A percentile compares a stretch with the other conserved stretches of the same genome.
phyloP scores from a whole-genome alignment of 2,329 filamentous ascomycete genomes.

The Penicillium olsonii region DNA sequence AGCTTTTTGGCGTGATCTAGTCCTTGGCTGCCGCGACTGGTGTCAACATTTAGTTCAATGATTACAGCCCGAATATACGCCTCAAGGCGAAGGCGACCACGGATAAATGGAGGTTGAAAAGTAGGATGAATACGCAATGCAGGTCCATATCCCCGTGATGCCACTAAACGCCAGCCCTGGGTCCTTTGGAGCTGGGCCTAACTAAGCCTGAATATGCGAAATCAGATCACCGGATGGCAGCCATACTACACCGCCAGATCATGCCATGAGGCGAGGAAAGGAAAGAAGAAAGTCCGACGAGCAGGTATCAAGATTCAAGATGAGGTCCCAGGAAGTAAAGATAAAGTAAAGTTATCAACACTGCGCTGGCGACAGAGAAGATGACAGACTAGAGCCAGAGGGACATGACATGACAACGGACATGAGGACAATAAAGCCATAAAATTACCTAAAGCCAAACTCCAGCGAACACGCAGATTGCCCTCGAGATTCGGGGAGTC shows the following conservation, averaged over 20 bases:
- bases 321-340: slow-evolving; percentile 3
- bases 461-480: slow-evolving; percentile 8
- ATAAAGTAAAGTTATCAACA: slow-evolving; percentile 7
- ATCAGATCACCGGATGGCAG: background rate
- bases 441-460: slow-evolving; percentile 9
- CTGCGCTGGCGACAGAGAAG: background rate
- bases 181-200: background rate
- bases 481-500: background rate
- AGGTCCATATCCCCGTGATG: background rate
- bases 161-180: background rate
- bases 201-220: background rate
- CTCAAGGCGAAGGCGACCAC: too few relatives aligned
- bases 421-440: background rate
- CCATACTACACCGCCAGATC: background rate
- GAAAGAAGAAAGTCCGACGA: slow-evolving; percentile 5
- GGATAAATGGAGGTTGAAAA: background rate
- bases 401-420: slow-evolving; percentile 4
- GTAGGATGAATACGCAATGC: background rate
- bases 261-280: background rate
- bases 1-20: background rate
- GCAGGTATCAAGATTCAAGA: slow-evolving; percentile 12
- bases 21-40: background rate
- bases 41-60: too few relatives aligned
- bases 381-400: background rate
- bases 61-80: too few relatives aligned